These are phyloP conservation scores for Sclerospora graminicola DNA, from an alignment of 352 stramenopile species.

Conservation along the genomic window DNA sequence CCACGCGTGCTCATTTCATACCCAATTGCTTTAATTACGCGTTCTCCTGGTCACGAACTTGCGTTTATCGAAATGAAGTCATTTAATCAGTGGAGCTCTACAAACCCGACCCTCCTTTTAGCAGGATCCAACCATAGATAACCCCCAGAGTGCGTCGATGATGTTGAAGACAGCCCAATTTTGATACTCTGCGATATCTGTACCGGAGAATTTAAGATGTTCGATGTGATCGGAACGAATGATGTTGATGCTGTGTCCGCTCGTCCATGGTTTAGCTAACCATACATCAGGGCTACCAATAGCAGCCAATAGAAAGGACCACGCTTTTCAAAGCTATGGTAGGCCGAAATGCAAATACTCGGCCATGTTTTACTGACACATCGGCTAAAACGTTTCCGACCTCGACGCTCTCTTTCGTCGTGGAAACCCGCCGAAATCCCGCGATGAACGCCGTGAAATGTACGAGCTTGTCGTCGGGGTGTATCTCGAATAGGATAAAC, in stretches of 20 bases:
- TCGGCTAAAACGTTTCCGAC: constrained; percentile 57
- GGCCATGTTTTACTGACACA: constrained; percentile 46
- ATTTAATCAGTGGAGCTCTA: constrained; percentile 12
- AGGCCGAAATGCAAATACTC: constrained; percentile 76
- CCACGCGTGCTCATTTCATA: constrained; percentile 19
- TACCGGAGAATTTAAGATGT: constrained; percentile 62
- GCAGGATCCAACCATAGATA: constrained; percentile 35
- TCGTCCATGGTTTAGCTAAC: constrained; percentile 63
- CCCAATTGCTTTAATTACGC: constrained; percentile 16
- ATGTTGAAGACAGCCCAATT: constrained; percentile 35
- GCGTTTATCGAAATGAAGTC: constrained; percentile 15
- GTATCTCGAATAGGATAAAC: constrained; percentile 64
- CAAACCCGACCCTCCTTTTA: constrained; percentile 20
- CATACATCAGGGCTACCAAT: constrained; percentile 56
- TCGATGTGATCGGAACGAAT: constrained; percentile 38
- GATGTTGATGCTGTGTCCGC: constrained; percentile 28
- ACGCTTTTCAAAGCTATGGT: constrained; percentile 77
- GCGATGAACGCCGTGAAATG: constrained; percentile 36
- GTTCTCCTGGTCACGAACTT: constrained; percentile 10
- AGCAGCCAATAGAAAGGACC: constrained; percentile 68
- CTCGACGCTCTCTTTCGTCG: constrained; percentile 27
- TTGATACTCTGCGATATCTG: constrained; percentile 73
- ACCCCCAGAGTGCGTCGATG: constrained; percentile 6
- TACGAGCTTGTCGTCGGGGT: constrained; percentile 57
- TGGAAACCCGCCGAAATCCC: constrained; percentile 37